Evolutionary conservation across 139 green algal species (phyloP).

Genomic region (Astrephomene gubernaculifera): DNA sequence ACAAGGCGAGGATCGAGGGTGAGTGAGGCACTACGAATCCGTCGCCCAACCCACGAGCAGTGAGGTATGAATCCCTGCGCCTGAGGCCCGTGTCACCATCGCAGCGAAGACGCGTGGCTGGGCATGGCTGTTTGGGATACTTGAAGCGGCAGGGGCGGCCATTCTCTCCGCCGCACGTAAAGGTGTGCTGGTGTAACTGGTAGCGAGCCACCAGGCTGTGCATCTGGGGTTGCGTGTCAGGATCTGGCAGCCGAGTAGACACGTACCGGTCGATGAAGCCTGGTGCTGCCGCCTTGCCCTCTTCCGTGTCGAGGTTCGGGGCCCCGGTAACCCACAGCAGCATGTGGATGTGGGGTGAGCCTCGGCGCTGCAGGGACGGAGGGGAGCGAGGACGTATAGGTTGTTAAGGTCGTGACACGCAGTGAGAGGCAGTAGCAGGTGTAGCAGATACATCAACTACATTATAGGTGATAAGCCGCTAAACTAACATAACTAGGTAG

Average conservation of each 20-base stretch:
- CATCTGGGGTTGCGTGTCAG: background rate
- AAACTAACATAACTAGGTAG: too few species aligned
- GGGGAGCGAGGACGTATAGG: too few species aligned
- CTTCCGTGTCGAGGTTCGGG: too few species aligned
- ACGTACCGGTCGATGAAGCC: too few species aligned
- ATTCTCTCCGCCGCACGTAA: constrained; percentile 1
- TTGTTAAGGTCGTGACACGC: too few species aligned
- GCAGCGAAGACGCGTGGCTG: constrained; percentile 1
- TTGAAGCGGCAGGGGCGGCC: background rate
- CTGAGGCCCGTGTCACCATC: background rate
- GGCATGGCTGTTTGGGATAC: background rate
- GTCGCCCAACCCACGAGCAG: background rate
- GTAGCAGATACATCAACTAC: too few species aligned
- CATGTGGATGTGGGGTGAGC: too few species aligned
- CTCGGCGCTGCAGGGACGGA: too few species aligned
- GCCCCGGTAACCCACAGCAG: too few species aligned
- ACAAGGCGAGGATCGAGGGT: constrained; percentile 9
- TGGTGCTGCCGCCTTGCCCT: too few species aligned
- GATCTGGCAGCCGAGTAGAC: background rate
- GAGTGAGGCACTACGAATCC: background rate
- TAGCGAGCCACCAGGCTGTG: background rate
- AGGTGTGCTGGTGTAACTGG: constrained; percentile 15
- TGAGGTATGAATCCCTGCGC: constrained; percentile 10
- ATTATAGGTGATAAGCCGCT: too few species aligned
- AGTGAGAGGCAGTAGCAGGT: too few species aligned